A percentile compares a stretch with the other conserved stretches of the same genome.
Conservation (phyloP, 1,284 basidiomycete species). For the Marasmius tenuissimus region DNA sequence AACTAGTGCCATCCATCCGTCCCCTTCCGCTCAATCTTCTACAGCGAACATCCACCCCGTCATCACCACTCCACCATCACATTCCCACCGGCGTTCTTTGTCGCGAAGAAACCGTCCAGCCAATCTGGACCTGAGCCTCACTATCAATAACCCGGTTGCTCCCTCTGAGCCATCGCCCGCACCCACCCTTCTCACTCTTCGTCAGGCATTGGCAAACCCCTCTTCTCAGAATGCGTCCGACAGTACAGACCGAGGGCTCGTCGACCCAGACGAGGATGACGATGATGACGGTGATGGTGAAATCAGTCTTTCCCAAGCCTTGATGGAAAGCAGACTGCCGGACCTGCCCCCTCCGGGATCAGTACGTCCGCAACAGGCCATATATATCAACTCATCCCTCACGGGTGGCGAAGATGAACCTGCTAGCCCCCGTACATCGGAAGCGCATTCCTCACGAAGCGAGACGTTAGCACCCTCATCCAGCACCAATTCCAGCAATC, state of each 20-base stretch:
- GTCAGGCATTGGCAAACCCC: slow-evolving; percentile 54
- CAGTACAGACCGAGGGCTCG: slow-evolving; percentile 39
- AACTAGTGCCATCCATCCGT: slow-evolving; percentile 58
- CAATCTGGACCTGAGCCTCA: slow-evolving; percentile 59
- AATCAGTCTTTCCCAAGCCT: slow-evolving; percentile 69
- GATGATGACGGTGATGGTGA: slow-evolving; percentile 63
- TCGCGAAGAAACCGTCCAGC: slow-evolving; percentile 58
- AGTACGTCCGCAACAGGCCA: slow-evolving; percentile 62
- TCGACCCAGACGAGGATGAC: slow-evolving; percentile 58
- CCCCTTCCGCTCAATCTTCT: slow-evolving; percentile 28
- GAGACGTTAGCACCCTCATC: slow-evolving; percentile 18
- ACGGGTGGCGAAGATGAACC: slow-evolving; percentile 41
- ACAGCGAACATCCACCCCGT: slow-evolving; percentile 18
- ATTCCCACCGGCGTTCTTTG: slow-evolving; percentile 24
- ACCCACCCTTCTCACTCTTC: slow-evolving; percentile 61
- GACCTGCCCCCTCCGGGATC: slow-evolving; percentile 71
- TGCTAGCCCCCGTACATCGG: slow-evolving; percentile 49
- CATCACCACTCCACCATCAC: slow-evolving; percentile 19
- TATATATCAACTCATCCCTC: slow-evolving; percentile 49
- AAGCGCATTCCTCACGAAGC: slow-evolving; percentile 35
- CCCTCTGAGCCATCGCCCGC: slow-evolving; percentile 57
- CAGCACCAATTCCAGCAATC: slow-evolving; percentile 20
- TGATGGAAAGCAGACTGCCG: slow-evolving; percentile 76
- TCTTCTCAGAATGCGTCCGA: slow-evolving; percentile 31
- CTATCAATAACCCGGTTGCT: slow-evolving; percentile 38